Evolutionary conservation across 2,329 filamentous ascomycete genomes (phyloP).

Genomic region (Triangularia verruculosa): DNA sequence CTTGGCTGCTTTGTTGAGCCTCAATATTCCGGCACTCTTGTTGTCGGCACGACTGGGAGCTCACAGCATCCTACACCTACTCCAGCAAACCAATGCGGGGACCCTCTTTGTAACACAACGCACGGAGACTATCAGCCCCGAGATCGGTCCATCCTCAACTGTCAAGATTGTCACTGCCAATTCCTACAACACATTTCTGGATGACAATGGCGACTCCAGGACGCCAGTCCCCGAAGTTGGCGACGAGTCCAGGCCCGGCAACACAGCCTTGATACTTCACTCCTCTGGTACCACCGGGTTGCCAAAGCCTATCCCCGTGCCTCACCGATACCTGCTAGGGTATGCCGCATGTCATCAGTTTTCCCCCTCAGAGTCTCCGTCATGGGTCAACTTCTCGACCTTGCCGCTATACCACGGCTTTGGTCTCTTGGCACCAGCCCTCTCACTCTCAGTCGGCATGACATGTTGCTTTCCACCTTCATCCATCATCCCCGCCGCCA

Average conservation of each 20-base stretch:
- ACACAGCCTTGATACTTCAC: neutral
- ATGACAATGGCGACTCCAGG: neutral
- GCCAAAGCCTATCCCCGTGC: neutral
- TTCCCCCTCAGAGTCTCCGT: neutral
- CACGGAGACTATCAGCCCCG: neutral
- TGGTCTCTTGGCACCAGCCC: neutral
- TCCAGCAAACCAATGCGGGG: neutral
- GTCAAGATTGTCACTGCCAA: neutral
- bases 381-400: neutral
- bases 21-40: neutral
- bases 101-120: neutral
- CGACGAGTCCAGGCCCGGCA: neutral
- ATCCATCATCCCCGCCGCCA: neutral
- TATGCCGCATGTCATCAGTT: neutral
- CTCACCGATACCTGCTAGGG: neutral
- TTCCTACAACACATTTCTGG: neutral
- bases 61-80: neutral
- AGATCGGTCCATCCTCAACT: neutral
- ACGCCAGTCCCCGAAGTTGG: neutral
- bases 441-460: neutral
- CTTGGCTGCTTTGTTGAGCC: neutral
- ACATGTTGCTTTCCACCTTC: neutral
- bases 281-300: neutral
- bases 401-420: neutral
- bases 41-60: neutral